Conservation (phyloP, 176 grass and related monocot genomes). For the Carex kokanica region DNA sequence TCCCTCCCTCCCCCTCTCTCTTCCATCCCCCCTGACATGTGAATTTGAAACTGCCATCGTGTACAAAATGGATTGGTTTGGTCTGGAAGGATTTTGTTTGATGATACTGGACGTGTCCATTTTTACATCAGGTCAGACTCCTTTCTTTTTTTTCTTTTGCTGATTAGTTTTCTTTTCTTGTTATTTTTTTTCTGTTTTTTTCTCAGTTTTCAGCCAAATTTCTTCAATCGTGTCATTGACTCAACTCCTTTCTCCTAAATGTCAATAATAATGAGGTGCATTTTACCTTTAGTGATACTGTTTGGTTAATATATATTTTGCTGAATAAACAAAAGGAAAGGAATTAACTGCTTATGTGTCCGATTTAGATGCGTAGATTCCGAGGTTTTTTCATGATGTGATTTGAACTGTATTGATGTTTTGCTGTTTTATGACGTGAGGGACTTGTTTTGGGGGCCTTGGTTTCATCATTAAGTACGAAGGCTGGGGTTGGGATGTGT, state of each 20-base stretch:
- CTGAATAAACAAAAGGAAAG: not conserved
- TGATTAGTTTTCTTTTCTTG: not conserved
- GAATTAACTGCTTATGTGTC: not conserved
- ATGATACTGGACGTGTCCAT: slow-evolving; percentile 16
- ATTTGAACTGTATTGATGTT: too few species aligned
- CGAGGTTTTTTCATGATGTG: too few species aligned
- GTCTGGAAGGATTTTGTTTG: slow-evolving; percentile 10
- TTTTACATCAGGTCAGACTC: slow-evolving; percentile 44
- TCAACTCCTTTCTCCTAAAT: not conserved
- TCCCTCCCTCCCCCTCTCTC: not conserved
- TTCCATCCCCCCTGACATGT: not conserved
- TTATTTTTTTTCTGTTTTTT: not conserved
- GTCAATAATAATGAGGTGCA: not conserved
- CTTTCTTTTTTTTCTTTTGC: not conserved
- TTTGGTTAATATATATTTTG: not conserved
- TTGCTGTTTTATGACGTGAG: too few species aligned
- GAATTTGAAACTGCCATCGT: slow-evolving; percentile 23
- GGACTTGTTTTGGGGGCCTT: too few species aligned
- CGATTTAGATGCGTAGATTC: too few species aligned
- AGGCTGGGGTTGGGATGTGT: too few species aligned
- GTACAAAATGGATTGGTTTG: slow-evolving; percentile 28
- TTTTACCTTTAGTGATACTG: not conserved
- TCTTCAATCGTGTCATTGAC: not conserved
- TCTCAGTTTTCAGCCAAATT: not conserved
- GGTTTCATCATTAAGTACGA: too few species aligned